Base-by-base conservation (phyloP, 2,329 filamentous ascomycete genomes). In the Fusarium ramigenum region DNA sequence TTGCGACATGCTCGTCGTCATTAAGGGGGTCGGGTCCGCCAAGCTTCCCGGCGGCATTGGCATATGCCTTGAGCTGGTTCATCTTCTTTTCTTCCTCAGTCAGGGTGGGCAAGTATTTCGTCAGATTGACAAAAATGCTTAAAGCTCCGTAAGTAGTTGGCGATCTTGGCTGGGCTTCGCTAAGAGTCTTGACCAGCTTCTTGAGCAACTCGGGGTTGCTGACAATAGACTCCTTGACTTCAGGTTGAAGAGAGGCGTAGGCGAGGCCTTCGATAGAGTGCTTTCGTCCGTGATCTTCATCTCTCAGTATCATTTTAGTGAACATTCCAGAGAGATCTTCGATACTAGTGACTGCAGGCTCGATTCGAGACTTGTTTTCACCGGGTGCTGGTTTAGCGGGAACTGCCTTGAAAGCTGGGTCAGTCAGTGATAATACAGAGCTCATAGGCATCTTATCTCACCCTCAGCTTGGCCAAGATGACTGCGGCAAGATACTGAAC, bases 21-120 rank as follows among this genome's bases (percentile, higher is more conserved):
- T 96, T 92, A 0, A 97, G 85, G 12, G 90, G 89, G 78, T 95
- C 90, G 1, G 88, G 85, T 6, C 87, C 84, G 0, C 86, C 80
- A n/a, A 88, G 79, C 69, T 89, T 89, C 78, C 94, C 95, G 9
- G 91, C 91, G 2, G 94, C 93, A 79, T 97, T 94, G 19, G 96
- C 96, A 78, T 98, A 99, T 5, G 95, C 94, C 84, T 97, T 98
- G 49, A 99, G 88, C 80, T 99, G 93, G 10, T 89, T 89, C 84
- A 99, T 94, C 78, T 93, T 94, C 84, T 96, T 96, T 78, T 98
- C 93, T 82, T 99, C 96, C 72, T 98, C 96, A 1, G 94, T 92
- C 44, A 95, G 86, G 12, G 86, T 85, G 11, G 95, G 95, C 44
- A 90, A 88, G 80, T 97, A 98, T 36, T 89, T 87, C 19, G 94